Percentiles rank a stretch among this genome's conserved stretches.
phyloP scores from a whole-genome alignment of 1,284 basidiomycete genomes.

The Boletus mariae region DNA sequence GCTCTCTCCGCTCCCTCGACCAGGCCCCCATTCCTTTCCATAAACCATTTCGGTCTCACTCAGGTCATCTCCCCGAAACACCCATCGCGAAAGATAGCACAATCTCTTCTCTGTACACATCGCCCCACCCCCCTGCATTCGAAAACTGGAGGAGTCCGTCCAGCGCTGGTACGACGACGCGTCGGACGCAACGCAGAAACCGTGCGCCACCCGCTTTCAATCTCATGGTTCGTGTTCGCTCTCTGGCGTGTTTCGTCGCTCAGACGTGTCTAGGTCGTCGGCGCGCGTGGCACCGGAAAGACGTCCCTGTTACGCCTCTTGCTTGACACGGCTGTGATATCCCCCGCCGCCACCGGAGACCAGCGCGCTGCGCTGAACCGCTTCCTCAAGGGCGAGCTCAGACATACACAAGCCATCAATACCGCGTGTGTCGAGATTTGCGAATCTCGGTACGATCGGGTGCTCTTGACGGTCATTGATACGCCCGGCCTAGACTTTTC shows the following conservation, averaged over 20 bases:
- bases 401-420: slow-evolving; percentile 57
- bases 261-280: slow-evolving; percentile 55
- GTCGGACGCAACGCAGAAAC: slow-evolving; percentile 55
- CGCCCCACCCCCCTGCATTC: slow-evolving; percentile 53
- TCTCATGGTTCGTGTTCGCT: slow-evolving; percentile 55
- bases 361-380: slow-evolving; percentile 59
- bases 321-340: slow-evolving; percentile 73
- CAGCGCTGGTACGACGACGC: slow-evolving; percentile 39
- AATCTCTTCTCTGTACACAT: slow-evolving; percentile 69
- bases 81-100: slow-evolving; percentile 35
- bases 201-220: slow-evolving; percentile 77
- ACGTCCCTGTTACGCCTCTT: slow-evolving; percentile 67
- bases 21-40: slow-evolving; percentile 65
- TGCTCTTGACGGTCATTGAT: slow-evolving; percentile 73
- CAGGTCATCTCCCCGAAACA: slow-evolving; percentile 42
- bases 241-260: neutral
- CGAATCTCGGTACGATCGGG: slow-evolving; percentile 73
- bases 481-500: slow-evolving; percentile 77
- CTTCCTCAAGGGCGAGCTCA: slow-evolving; percentile 55
- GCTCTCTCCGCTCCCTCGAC: slow-evolving; percentile 51
- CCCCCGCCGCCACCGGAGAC: slow-evolving; percentile 63
- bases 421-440: slow-evolving; percentile 71
- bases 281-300: slow-evolving; percentile 76
- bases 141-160: slow-evolving; percentile 44
- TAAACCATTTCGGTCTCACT: slow-evolving; percentile 60